Evolutionary conservation across 139 green algal species (phyloP).

Genomic region (Coccomyxa sp.): DNA sequence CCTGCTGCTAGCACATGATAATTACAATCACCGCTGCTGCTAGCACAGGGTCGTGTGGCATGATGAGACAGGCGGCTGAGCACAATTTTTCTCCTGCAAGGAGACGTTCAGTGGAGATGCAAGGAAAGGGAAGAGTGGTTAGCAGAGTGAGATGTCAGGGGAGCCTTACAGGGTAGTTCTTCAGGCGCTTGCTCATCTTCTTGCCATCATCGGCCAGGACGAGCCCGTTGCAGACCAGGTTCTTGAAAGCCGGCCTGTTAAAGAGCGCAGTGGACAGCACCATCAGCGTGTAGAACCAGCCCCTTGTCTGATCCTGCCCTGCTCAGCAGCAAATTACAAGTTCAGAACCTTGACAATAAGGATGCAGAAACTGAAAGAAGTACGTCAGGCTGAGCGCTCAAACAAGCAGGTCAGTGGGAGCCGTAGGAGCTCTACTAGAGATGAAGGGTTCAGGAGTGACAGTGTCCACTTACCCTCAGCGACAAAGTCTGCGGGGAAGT

Average conservation of each 20-base stretch:
- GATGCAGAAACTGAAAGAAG: too few relatives aligned
- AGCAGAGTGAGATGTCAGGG: too few relatives aligned
- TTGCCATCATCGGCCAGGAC: slow-evolving; percentile 97
- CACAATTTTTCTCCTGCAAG: too few relatives aligned
- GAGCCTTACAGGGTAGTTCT: slow-evolving; percentile 92
- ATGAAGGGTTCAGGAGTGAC: too few relatives aligned
- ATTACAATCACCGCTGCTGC: too few relatives aligned
- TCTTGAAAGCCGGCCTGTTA: slow-evolving; percentile 96
- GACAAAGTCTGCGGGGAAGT: slow-evolving; percentile 95
- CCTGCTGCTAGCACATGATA: too few relatives aligned
- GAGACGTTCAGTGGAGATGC: background rate
- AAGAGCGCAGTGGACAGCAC: slow-evolving; percentile 98
- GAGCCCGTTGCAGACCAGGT: slow-evolving; percentile 98
- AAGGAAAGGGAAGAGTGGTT: slow-evolving; percentile 9
- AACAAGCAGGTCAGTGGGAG: too few relatives aligned
- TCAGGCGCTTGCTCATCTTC: slow-evolving; percentile 99
- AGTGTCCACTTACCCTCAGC: slow-evolving; percentile 50
- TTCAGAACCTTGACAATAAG: too few relatives aligned
- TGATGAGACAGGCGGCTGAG: too few relatives aligned
- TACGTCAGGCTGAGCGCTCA: too few relatives aligned
- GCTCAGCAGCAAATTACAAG: slow-evolving; percentile 20
- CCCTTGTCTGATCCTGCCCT: slow-evolving; percentile 45
- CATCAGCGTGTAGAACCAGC: slow-evolving; percentile 99
- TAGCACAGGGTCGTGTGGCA: too few relatives aligned
- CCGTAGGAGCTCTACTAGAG: too few relatives aligned